Conservation (phyloP, 2,329 filamentous ascomycete genomes). For the Dactylellina haptotyla region DNA sequence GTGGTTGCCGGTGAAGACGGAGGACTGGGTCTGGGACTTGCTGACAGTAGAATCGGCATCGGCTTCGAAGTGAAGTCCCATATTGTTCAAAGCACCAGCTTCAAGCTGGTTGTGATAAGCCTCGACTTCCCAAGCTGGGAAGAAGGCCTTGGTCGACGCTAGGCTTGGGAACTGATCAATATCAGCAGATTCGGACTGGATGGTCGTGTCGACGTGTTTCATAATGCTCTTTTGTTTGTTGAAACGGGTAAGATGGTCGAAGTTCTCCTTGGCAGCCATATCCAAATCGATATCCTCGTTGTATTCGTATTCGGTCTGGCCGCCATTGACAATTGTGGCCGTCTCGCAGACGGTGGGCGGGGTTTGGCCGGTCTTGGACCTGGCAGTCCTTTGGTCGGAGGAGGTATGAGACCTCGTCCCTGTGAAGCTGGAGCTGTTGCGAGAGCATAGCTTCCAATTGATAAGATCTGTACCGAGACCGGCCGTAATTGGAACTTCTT, state of each 20-base stretch:
- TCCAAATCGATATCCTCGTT: conserved; percentile 54
- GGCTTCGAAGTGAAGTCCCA: conserved; percentile 41
- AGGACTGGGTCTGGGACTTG: conserved; percentile 52
- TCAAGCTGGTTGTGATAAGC: conserved; percentile 35
- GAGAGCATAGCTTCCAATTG: conserved; percentile 51
- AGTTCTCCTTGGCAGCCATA: conserved; percentile 44
- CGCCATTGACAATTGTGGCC: conserved; percentile 47
- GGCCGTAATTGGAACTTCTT: conserved; percentile 52
- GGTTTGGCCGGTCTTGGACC: conserved; percentile 46
- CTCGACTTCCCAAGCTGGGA: conserved; percentile 49
- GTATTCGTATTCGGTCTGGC: conserved; percentile 30
- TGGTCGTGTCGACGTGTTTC: conserved; percentile 44
- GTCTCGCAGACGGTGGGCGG: conserved; percentile 52
- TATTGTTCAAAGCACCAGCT: conserved; percentile 18
- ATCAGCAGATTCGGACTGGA: conserved; percentile 13
- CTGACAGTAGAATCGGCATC: conserved; percentile 46
- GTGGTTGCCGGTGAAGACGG: conserved; percentile 36
- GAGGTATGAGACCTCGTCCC: conserved; percentile 43
- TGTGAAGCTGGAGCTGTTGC: conserved; percentile 45
- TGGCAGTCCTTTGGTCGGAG: conserved; percentile 34
- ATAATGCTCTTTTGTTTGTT: conserved; percentile 54
- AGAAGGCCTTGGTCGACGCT: conserved; percentile 41
- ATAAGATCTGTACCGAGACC: conserved; percentile 52
- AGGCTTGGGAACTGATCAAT: conserved; percentile 39
- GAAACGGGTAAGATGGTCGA: conserved; percentile 51